Conservation (phyloP, 192 early-diverging fungal genomes). For the Linnemannia schmuckeri region DNA sequence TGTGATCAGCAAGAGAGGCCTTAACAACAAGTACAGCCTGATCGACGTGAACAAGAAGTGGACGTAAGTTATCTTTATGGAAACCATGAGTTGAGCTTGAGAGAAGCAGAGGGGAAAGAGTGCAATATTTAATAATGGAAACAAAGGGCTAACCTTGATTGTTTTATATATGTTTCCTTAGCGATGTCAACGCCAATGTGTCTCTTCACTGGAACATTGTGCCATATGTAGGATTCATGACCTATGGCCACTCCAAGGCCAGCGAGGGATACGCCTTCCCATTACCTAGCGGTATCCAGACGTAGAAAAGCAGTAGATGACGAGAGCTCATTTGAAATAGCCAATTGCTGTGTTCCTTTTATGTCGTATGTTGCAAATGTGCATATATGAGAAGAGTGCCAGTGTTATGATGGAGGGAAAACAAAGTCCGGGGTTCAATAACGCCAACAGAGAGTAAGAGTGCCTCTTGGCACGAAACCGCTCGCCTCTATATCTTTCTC, state of each 20-base stretch:
- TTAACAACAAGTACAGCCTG: conserved; percentile 77
- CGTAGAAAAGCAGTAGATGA: conserved; percentile 7
- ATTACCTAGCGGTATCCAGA: conserved; percentile 54
- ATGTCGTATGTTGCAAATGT: no score
- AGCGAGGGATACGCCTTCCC: conserved; percentile 48
- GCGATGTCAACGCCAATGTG: conserved; percentile 75
- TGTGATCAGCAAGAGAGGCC: conserved; percentile 63
- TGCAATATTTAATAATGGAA: neutral
- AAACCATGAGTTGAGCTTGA: neutral
- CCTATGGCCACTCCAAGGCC: conserved; percentile 51
- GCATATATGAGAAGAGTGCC: no score
- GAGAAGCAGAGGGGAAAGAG: neutral
- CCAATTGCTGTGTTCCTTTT: neutral
- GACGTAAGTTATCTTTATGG: conserved; percentile 60
- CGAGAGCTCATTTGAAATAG: neutral
- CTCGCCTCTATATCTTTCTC: neutral
- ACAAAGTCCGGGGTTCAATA: no score
- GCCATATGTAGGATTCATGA: conserved; percentile 82
- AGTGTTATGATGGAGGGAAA: no score
- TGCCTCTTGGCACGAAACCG: no score
- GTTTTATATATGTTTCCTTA: conserved; percentile 25
- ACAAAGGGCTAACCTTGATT: no score
- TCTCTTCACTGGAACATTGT: conserved; percentile 87
- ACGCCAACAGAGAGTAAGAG: no score
- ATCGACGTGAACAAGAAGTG: conserved; percentile 78